phyloP scores from a whole-genome alignment of 345 rosid genomes.

The Lepidium africanum region DNA sequence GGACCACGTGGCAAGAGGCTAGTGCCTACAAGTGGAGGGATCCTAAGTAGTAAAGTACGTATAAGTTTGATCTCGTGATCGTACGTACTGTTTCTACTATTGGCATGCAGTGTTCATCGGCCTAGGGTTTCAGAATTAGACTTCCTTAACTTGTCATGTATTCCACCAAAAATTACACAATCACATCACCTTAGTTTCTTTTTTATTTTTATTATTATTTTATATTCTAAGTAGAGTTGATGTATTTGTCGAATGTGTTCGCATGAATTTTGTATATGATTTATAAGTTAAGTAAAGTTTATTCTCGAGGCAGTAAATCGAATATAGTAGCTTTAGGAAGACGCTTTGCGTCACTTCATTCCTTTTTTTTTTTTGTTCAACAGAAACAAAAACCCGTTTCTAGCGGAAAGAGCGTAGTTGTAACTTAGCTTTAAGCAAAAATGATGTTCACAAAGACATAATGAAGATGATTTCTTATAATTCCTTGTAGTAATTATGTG shows the following conservation, averaged over 20 bases:
- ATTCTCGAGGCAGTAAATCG: slow-evolving; percentile 7
- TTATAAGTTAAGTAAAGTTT: slow-evolving; percentile 8
- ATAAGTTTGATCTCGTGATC: slow-evolving; percentile 30
- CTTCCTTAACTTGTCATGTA: slow-evolving; percentile 21
- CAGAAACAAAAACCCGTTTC: slow-evolving; percentile 27
- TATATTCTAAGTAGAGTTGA: not conserved
- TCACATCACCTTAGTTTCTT: not conserved
- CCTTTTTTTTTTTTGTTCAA: slow-evolving; percentile 1
- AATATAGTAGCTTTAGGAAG: slow-evolving; percentile 24
- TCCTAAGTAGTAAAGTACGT: slow-evolving; percentile 29
- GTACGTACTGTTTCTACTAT: slow-evolving; percentile 32
- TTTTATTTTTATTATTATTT: not conserved
- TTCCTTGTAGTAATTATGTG: no score
- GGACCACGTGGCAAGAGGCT: slow-evolving; percentile 28
- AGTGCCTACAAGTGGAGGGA: slow-evolving; percentile 27
- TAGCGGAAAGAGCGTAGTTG: slow-evolving; percentile 30
- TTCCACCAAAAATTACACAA: slow-evolving; percentile 4
- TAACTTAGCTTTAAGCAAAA: slow-evolving; percentile 26
- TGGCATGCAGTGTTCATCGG: slow-evolving; percentile 30
- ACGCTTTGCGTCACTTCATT: slow-evolving; percentile 34
- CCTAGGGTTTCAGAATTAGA: slow-evolving; percentile 28
- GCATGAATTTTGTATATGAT: not conserved
- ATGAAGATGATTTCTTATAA: not conserved
- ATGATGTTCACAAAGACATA: slow-evolving; percentile 22
- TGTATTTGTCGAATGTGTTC: no score